Evolutionary conservation across 495 filamentous ascomycete species (phyloP), one percentile per base, ranked within the genome.

Genomic region (Collariella sp.): DNA sequence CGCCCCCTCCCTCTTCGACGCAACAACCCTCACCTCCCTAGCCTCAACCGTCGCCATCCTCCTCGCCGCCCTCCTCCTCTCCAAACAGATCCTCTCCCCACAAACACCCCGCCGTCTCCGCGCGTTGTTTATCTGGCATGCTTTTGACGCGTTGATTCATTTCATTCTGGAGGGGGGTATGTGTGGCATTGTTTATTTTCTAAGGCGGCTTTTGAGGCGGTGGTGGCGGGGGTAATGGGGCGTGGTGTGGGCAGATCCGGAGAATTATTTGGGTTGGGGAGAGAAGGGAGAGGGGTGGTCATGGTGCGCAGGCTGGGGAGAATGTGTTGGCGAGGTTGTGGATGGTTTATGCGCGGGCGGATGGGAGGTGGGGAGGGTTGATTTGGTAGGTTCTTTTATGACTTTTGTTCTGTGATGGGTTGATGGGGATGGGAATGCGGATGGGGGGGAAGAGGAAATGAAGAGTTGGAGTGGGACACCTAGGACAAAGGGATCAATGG

Each of bases 271-370:
- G 20, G 69, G 68, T 3, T 5, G 10, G 5, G 53, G 29, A 9
- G 29, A 2, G 54, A 7, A 24, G 46, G n/a, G 19, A 62, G 45
- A 26, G 65, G 44, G 3, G 78, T 82, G 50, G 73, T 81, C 94
- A 91, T 61, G 91, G 91, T 23, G 76, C 85, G 7, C 77, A 78
- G 24, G 87, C 89, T 62, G 86, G 82, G 1, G 62, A 64, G 29
- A 72, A 76, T n/a, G 79, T 82, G 40, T 75, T 83, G 50, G 83
- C 83, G 7, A 73, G 77, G 42, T 70, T 96, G 48, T 96, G 91
- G 91, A 86, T 89, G 76, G 89, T 95, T 65, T 97, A 97, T 68
- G 90, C 86, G 15, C 83, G 86, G 70, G 91, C 91, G 1, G 91
- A 97, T 63, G 69, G 66, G 52, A 73, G 91, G 54, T 97, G 91